Base-by-base conservation (phyloP, 768 basidiomycete species). In the Sporobolomyces roseus region DNA sequence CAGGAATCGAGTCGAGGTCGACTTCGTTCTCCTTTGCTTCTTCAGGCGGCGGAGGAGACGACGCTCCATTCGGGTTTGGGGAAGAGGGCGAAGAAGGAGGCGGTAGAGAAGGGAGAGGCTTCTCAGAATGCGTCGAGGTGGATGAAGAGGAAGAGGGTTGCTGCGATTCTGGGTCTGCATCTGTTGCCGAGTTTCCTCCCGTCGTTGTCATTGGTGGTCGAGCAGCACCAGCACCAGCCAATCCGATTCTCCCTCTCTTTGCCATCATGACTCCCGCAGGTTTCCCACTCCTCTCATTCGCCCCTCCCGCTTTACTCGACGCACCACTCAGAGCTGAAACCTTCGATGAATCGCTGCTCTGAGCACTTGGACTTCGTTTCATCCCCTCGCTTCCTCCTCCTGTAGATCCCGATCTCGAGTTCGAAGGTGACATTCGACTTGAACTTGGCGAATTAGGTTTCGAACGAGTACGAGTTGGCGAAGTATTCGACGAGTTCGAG, bases 201-300 rank as follows among this genome's bases (percentile, higher is more conserved):
- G n/a, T n/a, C n/a, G n/a, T n/a, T n/a, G n/a, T n/a, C n/a, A n/a
- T n/a, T n/a, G n/a, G n/a, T n/a, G n/a, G n/a, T n/a, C n/a, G n/a
- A n/a, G n/a, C n/a, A n/a, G 35, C 56, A 27, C 27, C 38, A 13
- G 66, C 66, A 2, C 66, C 66, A 1, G 66, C 66, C 1, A 68
- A 25, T 43, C 67, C 67, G 27, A 59, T 60, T 38, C 62, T 7
- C 2, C 67, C 62, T 21, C 43, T 58, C 17, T 33, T 33, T 19
- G 67, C 62, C 38, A 56, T 21, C n/a, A n/a, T n/a, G n/a, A n/a
- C n/a, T n/a, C n/a, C n/a, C n/a, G n/a, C n/a, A n/a, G 33, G 4
- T 36, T 48, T 3, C 35, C 52, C 12, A 29, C 29, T 29, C 10
- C 38, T 17, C 10, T 41, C 38, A 9, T 41, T 9, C 38, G 38